phyloP scores from a whole-genome alignment of 2,329 filamentous ascomycete species.

The Neospermospora avenae region DNA sequence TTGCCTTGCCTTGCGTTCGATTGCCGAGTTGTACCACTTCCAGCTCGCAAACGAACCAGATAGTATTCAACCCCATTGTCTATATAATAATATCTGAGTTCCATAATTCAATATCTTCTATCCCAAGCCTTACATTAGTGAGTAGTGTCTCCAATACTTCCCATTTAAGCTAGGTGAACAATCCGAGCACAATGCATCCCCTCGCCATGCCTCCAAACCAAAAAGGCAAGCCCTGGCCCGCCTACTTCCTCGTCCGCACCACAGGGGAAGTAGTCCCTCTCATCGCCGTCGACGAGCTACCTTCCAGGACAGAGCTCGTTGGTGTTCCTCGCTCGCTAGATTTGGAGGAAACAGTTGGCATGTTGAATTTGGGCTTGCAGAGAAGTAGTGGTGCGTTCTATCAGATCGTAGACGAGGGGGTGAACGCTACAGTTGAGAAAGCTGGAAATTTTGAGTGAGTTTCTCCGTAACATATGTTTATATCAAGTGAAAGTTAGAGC shows the following conservation, averaged over 20 bases:
- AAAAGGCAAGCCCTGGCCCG: conserved; percentile 24
- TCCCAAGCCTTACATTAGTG: not conserved
- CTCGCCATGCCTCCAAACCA: not conserved
- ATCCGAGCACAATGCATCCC: not conserved
- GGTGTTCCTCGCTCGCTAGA: conserved; percentile 40
- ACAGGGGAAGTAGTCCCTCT: conserved; percentile 47
- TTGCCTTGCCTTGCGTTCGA: not conserved
- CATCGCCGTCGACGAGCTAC: conserved; percentile 52
- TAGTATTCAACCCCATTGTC: not conserved
- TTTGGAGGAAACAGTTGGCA: conserved; percentile 28
- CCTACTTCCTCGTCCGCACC: conserved; percentile 46
- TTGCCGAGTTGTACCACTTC: not conserved
- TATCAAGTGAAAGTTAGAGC: not conserved
- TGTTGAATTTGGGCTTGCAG: conserved; percentile 32
- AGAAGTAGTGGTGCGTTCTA: conserved; percentile 20
- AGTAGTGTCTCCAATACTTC: not conserved
- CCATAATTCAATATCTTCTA: not conserved
- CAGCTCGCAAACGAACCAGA: not conserved
- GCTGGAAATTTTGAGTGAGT: not conserved
- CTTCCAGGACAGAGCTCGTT: conserved; percentile 33
- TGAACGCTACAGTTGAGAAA: not conserved
- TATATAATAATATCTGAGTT: not conserved
- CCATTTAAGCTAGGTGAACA: too few relatives aligned
- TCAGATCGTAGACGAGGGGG: conserved; percentile 9
- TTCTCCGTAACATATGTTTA: not conserved